phyloP scores from a whole-genome alignment of 257 asterid species.

The Solanum clarkiae region DNA sequence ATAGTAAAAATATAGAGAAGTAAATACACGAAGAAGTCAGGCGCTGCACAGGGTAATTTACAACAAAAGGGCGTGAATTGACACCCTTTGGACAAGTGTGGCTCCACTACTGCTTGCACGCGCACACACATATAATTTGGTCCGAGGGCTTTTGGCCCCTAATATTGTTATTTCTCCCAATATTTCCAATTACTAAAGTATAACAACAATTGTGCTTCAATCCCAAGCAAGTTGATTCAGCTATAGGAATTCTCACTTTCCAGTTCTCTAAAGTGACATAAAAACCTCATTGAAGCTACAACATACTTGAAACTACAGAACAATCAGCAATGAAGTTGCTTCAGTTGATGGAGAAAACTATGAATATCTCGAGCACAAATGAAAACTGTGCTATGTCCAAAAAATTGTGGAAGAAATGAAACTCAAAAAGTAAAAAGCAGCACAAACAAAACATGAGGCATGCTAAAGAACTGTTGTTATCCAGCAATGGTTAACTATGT shows the following conservation, averaged over 20 bases:
- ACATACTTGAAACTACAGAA: background rate
- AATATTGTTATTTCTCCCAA: background rate
- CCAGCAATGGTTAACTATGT: background rate
- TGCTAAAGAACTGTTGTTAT: background rate
- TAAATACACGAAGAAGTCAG: background rate
- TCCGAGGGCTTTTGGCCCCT: background rate
- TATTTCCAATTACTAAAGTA: background rate
- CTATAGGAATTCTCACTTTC: background rate
- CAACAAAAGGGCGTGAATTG: background rate
- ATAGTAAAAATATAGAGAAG: background rate
- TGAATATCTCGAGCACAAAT: background rate
- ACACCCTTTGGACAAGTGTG: background rate
- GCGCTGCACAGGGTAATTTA: background rate
- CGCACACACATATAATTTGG: background rate
- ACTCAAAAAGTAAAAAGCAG: background rate
- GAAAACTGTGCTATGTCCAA: background rate
- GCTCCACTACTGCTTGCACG: background rate
- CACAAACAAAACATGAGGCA: background rate
- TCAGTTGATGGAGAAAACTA: background rate
- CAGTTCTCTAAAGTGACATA: background rate
- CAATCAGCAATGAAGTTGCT: background rate
- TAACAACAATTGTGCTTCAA: background rate
- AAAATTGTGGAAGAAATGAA: background rate
- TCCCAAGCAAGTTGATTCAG: background rate
- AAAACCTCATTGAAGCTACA: background rate